Percentiles rank a stretch among this genome's conserved stretches.
Conservation (phyloP, 352 stramenopile genomes). For the Pythium oligandrum region DNA sequence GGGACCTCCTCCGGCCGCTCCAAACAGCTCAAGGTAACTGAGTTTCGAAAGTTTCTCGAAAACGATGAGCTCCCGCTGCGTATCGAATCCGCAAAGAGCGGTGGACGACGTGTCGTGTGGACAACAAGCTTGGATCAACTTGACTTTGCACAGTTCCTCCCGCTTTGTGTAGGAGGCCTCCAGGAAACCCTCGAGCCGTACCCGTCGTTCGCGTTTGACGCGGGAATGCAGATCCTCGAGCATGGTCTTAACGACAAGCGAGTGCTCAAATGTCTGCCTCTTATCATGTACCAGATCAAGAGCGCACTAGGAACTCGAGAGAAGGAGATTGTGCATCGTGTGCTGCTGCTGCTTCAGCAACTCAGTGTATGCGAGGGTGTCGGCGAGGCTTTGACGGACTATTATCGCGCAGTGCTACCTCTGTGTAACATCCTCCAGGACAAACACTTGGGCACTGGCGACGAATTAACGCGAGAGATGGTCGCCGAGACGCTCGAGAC, state of each 20-base stretch:
- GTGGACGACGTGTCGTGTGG: conserved; percentile 50
- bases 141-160: conserved; percentile 62
- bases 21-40: conserved; percentile 50
- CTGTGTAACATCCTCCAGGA: conserved; percentile 81
- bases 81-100: conserved; percentile 31
- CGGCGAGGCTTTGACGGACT: conserved; percentile 52
- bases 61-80: conserved; percentile 55
- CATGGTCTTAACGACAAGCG: conserved; percentile 33
- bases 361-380: conserved; percentile 65
- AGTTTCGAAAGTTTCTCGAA: conserved; percentile 72
- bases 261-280: conserved; percentile 50
- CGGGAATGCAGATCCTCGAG: conserved; percentile 59
- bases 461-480: conserved; percentile 49
- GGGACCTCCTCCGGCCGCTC: conserved; percentile 44
- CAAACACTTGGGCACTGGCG: conserved; percentile 65
- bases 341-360: conserved; percentile 69
- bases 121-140: conserved; percentile 49
- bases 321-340: conserved; percentile 57
- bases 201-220: conserved; percentile 64
- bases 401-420: conserved; percentile 72
- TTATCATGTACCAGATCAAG: conserved; percentile 62
- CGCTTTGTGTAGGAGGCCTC: conserved; percentile 69
- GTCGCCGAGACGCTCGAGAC: conserved; percentile 67
- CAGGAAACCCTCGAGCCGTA: conserved; percentile 74
- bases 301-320: conserved; percentile 55